A percentile compares a stretch with the other conserved stretches of the same genome.
These are phyloP conservation scores for Exophiala alcalophila DNA, from an alignment of 2,329 filamentous ascomycete genomes.

Conservation along the genomic window DNA sequence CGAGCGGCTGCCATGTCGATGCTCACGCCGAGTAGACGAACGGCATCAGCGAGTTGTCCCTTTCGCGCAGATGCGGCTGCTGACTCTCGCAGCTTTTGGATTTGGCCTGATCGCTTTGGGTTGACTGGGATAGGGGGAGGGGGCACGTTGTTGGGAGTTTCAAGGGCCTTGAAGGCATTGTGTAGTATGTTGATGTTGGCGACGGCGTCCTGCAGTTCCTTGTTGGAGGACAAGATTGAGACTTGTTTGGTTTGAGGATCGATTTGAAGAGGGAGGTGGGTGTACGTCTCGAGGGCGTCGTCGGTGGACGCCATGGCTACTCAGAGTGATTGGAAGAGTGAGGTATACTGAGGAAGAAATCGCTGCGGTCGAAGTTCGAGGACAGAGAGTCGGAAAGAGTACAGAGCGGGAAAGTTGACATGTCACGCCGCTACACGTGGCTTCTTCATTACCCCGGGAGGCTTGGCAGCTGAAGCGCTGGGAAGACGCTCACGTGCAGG, in stretches of 20 bases:
- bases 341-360: neutral
- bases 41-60: constrained; percentile 68
- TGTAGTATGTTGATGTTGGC: constrained; percentile 74
- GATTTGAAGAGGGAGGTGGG: constrained; percentile 74
- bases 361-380: neutral
- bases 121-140: constrained; percentile 88
- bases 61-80: constrained; percentile 83
- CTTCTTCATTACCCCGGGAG: no score
- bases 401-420: neutral
- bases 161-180: constrained; percentile 66
- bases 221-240: constrained; percentile 49
- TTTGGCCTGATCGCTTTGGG: constrained; percentile 82
- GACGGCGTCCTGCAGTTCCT: constrained; percentile 62
- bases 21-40: constrained; percentile 78
- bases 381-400: neutral
- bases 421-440: no score
- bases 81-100: constrained; percentile 84
- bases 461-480: no score
- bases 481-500: no score
- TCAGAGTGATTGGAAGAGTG: neutral
- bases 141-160: constrained; percentile 63
- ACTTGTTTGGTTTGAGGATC: constrained; percentile 80
- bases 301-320: constrained; percentile 30
- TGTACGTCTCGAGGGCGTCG: constrained; percentile 54
- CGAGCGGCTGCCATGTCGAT: constrained; percentile 82